Evolutionary conservation across 2,329 filamentous ascomycete genomes (phyloP).

Genomic region (Epichloe brachyelytri): DNA sequence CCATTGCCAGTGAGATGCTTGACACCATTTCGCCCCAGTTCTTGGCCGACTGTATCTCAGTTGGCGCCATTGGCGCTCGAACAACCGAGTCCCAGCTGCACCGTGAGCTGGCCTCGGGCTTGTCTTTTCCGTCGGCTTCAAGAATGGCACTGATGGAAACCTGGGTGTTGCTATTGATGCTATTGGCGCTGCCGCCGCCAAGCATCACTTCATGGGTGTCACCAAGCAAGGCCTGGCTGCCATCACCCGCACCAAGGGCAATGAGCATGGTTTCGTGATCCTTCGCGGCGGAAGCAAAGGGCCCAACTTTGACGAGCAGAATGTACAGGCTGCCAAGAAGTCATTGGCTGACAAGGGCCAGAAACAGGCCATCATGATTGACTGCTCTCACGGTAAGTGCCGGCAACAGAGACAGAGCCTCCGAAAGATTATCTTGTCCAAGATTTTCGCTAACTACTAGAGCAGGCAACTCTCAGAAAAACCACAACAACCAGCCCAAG

Average conservation of each 20-base stretch:
- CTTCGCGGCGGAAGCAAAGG: constrained; percentile 82
- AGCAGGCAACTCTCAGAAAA: constrained; percentile 85
- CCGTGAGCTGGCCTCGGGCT: constrained; percentile 84
- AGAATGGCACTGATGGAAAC: constrained; percentile 95
- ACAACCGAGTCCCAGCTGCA: constrained; percentile 96
- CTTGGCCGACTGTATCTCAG: constrained; percentile 86
- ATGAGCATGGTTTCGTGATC: constrained; percentile 96
- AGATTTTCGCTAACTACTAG: background rate
- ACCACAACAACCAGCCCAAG: constrained; percentile 94
- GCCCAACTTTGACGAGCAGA: constrained; percentile 85
- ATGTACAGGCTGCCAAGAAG: constrained; percentile 66
- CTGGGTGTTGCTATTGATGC: constrained; percentile 88
- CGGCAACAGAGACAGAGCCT: background rate
- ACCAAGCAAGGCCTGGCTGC: constrained; percentile 95
- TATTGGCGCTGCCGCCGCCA: constrained; percentile 73
- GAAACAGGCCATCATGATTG: constrained; percentile 87
- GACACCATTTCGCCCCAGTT: constrained; percentile 98
- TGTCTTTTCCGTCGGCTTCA: constrained; percentile 99
- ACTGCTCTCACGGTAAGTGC: constrained; percentile 81
- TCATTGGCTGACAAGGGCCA: constrained; percentile 70
- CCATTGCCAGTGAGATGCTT: constrained; percentile 95
- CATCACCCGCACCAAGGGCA: constrained; percentile 85
- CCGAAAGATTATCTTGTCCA: background rate
- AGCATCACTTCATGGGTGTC: constrained; percentile 96
- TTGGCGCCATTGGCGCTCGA: constrained; percentile 88